phyloP scores from a whole-genome alignment of 768 basidiomycete genomes.

The Candolleomyces efflorescens region DNA sequence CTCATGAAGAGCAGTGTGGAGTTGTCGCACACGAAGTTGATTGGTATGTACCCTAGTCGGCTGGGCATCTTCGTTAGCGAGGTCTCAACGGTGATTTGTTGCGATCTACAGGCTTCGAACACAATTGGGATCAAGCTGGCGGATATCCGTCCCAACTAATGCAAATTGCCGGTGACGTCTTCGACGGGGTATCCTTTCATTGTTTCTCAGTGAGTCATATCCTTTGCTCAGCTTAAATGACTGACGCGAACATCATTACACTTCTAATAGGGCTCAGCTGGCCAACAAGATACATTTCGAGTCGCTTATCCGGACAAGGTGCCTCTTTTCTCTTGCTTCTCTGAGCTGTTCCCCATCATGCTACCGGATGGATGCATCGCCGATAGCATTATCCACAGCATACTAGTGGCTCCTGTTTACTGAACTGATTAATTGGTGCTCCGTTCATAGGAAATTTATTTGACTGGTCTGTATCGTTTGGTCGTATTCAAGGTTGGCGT shows the following conservation, averaged over 20 bases:
- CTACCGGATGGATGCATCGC: not conserved
- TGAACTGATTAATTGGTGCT: constrained; percentile 1
- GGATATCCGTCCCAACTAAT: constrained; percentile 59
- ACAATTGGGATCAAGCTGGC: constrained; percentile 64
- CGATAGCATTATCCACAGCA: not conserved
- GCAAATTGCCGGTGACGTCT: constrained; percentile 49
- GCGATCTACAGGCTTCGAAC: constrained; percentile 34
- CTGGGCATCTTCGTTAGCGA: not conserved
- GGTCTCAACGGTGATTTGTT: not conserved
- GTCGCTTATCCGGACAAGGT: constrained; percentile 51
- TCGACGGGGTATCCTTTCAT: constrained; percentile 66
- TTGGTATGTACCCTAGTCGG: constrained; percentile 33
- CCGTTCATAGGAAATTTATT: constrained; percentile 35
- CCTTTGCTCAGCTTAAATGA: not conserved
- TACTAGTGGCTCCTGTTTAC: not conserved
- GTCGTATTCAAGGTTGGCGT: not conserved
- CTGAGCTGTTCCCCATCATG: not conserved
- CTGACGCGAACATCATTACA: not conserved
- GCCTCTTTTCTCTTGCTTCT: not conserved
- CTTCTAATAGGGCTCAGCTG: constrained; percentile 34
- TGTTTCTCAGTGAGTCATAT: constrained; percentile 45
- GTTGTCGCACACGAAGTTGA: constrained; percentile 50
- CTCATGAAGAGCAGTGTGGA: constrained; percentile 55
- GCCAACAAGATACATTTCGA: constrained; percentile 51
- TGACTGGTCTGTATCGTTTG: constrained; percentile 28